These are phyloP conservation scores for Aphanoascus verrucosus DNA, from an alignment of 2,329 filamentous ascomycete genomes.

Conservation along the genomic window DNA sequence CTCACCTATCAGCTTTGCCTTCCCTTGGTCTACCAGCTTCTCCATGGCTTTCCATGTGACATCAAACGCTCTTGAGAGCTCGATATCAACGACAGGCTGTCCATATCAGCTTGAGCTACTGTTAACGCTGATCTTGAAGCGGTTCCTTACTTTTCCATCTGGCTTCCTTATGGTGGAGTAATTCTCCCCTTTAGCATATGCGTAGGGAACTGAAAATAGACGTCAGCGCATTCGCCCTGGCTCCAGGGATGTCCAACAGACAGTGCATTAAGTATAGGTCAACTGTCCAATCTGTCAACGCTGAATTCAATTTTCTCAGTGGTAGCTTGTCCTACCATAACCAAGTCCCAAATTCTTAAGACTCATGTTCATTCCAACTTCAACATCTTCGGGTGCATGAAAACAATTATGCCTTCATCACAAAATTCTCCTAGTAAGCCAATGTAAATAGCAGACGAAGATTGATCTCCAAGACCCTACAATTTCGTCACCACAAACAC, in stretches of 20 bases:
- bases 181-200: constrained; percentile 11
- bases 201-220: constrained; percentile 6
- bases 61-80: constrained; percentile 9
- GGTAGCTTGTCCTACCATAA: constrained; percentile 40
- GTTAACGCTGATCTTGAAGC: constrained; percentile 15
- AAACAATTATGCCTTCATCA: constrained; percentile 7
- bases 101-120: constrained; percentile 21
- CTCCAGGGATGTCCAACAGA: constrained; percentile 13
- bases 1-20: constrained; percentile 27
- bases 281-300: not conserved
- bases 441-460: constrained; percentile 23
- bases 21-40: constrained; percentile 26
- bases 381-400: constrained; percentile 41
- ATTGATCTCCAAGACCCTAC: constrained; percentile 24
- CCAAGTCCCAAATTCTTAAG: constrained; percentile 42
- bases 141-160: constrained; percentile 12
- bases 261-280: constrained; percentile 25
- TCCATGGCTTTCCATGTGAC: constrained; percentile 32
- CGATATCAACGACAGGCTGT: constrained; percentile 16
- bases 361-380: constrained; percentile 40
- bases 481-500: constrained; percentile 58
- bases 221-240: constrained; percentile 1
- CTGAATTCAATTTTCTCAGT: constrained; percentile 22
- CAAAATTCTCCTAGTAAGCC: constrained; percentile 35
- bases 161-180: constrained; percentile 7